These are phyloP conservation scores for Pulveroboletus sp. DNA, from an alignment of 768 basidiomycete genomes.

Conservation along the genomic window DNA sequence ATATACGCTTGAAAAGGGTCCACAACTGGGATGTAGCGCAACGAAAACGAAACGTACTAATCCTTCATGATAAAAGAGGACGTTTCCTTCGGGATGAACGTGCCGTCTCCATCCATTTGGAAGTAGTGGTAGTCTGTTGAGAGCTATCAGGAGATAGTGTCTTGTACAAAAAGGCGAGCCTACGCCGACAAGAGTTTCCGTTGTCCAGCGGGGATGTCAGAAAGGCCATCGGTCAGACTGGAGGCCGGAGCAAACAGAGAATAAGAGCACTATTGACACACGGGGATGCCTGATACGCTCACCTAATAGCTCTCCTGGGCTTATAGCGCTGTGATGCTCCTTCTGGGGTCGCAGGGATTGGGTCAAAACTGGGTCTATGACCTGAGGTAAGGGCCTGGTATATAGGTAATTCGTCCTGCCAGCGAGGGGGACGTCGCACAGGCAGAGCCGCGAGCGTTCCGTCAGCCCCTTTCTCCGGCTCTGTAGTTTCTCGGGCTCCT, in stretches of 20 bases:
- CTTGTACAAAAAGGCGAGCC: not conserved
- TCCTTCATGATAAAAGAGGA: not conserved
- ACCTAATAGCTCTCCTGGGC: not conserved
- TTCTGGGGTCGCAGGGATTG: not conserved
- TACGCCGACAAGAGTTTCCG: not conserved
- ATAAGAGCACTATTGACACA: not conserved
- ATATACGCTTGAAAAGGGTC: constrained; percentile 6
- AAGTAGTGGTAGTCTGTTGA: not conserved
- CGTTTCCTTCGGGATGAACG: not conserved
- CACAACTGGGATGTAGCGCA: not conserved
- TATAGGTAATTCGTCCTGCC: not conserved
- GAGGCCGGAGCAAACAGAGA: not conserved
- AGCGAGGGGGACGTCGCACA: not conserved
- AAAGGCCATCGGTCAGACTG: not conserved
- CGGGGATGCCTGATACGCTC: not conserved
- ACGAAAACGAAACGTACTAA: not conserved
- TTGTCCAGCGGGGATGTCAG: not conserved
- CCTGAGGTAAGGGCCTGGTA: not conserved
- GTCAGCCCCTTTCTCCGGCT: not conserved
- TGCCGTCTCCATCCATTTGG: not conserved
- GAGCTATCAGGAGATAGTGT: not conserved
- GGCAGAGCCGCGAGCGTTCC: not conserved
- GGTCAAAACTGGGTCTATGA: not conserved
- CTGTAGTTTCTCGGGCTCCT: not conserved
- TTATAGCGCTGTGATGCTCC: not conserved